A percentile compares a stretch with the other conserved stretches of the same genome.
These are phyloP conservation scores for Hygrophila difformis DNA, from an alignment of 257 asterid species.

Conservation along the genomic window DNA sequence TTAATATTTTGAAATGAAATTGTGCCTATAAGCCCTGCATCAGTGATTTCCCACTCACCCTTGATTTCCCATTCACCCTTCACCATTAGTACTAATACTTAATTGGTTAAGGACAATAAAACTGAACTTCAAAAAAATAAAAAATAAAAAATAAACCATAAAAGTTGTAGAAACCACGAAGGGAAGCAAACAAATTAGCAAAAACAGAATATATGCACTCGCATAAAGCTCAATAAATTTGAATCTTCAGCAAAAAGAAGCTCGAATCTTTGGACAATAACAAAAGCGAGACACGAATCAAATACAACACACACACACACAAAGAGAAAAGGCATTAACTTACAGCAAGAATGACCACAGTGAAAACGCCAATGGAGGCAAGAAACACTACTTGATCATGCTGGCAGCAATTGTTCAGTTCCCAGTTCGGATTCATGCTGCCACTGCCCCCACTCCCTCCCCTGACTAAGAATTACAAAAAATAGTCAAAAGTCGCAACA, in stretches of 20 bases:
- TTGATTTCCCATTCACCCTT: background rate
- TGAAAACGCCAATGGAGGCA: slow-evolving; percentile 55
- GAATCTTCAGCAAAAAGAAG: slow-evolving; percentile 8
- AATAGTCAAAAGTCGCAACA: too few relatives aligned
- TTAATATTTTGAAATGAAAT: too few relatives aligned
- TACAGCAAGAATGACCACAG: slow-evolving; percentile 64
- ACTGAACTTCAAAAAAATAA: too few relatives aligned
- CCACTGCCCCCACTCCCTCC: background rate
- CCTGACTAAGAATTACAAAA: too few relatives aligned
- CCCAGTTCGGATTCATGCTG: slow-evolving; percentile 69
- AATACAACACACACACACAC: background rate
- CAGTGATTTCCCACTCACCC: too few relatives aligned
- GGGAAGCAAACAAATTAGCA: background rate
- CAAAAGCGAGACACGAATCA: background rate
- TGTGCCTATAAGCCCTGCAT: background rate
- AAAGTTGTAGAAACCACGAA: background rate
- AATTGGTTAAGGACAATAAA: background rate
- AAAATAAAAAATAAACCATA: background rate
- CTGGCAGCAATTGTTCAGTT: slow-evolving; percentile 61
- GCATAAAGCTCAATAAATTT: slow-evolving; percentile 1
- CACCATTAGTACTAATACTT: too few relatives aligned
- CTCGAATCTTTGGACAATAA: background rate
- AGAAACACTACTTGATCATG: slow-evolving; percentile 61
- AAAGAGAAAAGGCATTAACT: slow-evolving; percentile 6
- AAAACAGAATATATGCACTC: slow-evolving; percentile 4